Conservation (phyloP, 352 stramenopile species). For the Globisporangium barbulae region DNA sequence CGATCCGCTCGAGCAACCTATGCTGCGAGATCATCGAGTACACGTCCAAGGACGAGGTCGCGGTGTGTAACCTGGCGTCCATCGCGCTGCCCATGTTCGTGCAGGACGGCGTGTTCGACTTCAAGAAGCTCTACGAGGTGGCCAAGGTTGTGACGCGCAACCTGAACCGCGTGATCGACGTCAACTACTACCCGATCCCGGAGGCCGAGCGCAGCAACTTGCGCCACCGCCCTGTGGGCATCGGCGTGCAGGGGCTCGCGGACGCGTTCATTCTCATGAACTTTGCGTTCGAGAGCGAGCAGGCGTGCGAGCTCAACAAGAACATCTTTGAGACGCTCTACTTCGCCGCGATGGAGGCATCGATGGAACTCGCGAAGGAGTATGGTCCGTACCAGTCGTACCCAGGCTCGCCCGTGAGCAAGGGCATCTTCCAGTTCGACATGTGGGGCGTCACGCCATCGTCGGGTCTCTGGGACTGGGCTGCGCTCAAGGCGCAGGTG, state of each 20-base stretch:
- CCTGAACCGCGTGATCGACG: conserved; percentile 99
- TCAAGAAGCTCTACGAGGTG: conserved; percentile 94
- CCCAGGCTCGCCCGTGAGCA: conserved; percentile 93
- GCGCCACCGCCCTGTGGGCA: conserved; percentile 97
- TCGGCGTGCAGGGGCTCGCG: conserved; percentile 98
- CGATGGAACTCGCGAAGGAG: conserved; percentile 92
- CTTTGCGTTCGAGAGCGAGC: conserved; percentile 93
- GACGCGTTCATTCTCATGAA: conserved; percentile 98
- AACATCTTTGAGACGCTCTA: conserved; percentile 99
- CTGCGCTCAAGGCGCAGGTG: conserved; percentile 91
- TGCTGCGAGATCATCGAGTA: conserved; percentile 99
- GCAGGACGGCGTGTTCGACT: conserved; percentile 89
- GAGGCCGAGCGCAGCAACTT: conserved; percentile 93
- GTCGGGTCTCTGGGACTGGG: conserved; percentile 95
- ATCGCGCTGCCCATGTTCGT: conserved; percentile 97
- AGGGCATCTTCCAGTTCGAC: conserved; percentile 98
- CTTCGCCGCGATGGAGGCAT: conserved; percentile 95
- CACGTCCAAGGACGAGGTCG: conserved; percentile 96
- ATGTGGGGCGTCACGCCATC: conserved; percentile 96
- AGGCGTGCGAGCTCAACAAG: conserved; percentile 94
- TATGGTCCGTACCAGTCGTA: conserved; percentile 97
- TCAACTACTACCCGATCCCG: conserved; percentile 98
- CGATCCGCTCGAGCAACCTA: conserved; percentile 98
- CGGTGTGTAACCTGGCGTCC: conserved; percentile 99
- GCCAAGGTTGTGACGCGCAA: conserved; percentile 97